Conservation (phyloP, 139 green algal species). For the Diplosphaera chodatii region DNA sequence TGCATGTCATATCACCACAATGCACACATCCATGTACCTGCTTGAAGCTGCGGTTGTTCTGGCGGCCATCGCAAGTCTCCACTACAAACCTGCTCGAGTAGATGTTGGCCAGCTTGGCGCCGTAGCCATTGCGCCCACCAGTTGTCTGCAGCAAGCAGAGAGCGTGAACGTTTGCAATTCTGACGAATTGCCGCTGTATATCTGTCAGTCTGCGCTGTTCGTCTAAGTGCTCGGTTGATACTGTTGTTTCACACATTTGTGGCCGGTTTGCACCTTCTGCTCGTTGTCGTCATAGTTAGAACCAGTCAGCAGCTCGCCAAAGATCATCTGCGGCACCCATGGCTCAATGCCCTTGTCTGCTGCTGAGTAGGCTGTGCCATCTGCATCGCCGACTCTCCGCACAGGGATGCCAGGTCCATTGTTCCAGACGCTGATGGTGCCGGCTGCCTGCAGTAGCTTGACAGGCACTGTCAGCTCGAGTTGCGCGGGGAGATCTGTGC, state of each 20-base stretch:
- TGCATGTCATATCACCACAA: no score
- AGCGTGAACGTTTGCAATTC: no score
- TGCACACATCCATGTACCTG: no score
- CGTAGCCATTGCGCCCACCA: constrained; percentile 97
- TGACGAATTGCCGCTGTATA: no score
- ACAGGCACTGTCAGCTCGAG: no score
- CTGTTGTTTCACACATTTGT: no score
- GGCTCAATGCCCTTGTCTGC: constrained; percentile 92
- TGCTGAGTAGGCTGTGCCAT: no score
- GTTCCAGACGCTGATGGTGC: constrained; percentile 88
- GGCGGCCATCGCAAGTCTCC: constrained; percentile 87
- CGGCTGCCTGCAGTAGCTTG: constrained; percentile 41
- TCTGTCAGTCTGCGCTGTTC: no score
- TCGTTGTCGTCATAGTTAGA: constrained; percentile 98
- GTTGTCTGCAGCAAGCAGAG: constrained; percentile 73
- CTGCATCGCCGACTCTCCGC: no score
- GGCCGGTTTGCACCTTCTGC: constrained; percentile 72
- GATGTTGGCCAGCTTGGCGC: constrained; percentile 99
- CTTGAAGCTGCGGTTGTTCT: constrained; percentile 72
- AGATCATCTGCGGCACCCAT: constrained; percentile 98
- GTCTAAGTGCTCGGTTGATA: no score
- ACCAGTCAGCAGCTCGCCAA: constrained; percentile 95
- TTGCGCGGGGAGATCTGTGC: no score
- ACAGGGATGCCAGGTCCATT: constrained; percentile 93
- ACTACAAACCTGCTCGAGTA: constrained; percentile 96